Evolutionary conservation across 495 filamentous ascomycete species (phyloP).

Genomic region (Clavariopsis aquatica): DNA sequence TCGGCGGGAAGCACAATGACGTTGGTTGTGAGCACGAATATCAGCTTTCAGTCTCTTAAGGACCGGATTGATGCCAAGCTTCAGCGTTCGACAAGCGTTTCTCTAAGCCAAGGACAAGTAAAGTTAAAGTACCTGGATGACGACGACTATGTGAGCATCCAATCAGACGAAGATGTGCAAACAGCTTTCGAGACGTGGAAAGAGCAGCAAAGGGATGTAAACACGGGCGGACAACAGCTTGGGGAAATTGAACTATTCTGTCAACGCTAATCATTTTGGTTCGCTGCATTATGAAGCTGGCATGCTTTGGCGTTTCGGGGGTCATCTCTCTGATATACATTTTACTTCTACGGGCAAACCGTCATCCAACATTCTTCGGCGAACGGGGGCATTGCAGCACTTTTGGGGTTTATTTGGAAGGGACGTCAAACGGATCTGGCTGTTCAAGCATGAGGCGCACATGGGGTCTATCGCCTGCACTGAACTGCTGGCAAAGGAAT

Average conservation of each 20-base stretch:
- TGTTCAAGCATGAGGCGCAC: background rate
- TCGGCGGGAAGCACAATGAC: conserved; percentile 77
- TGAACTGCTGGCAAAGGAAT: background rate
- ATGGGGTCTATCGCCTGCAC: background rate
- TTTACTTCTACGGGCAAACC: conserved; percentile 24
- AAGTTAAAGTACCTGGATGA: conserved; percentile 89
- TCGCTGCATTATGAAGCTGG: conserved; percentile 11
- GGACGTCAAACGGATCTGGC: conserved; percentile 1
- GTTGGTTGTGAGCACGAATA: conserved; percentile 88
- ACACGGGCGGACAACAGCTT: conserved; percentile 62
- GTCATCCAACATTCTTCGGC: conserved; percentile 29
- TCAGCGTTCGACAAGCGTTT: conserved; percentile 74
- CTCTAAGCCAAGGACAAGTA: conserved; percentile 73
- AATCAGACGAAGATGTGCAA: conserved; percentile 91
- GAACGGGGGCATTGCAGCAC: conserved; percentile 18
- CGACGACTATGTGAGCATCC: conserved; percentile 89
- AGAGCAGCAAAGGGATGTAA: conserved; percentile 65
- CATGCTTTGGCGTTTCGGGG: conserved; percentile 32
- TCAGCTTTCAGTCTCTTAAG: conserved; percentile 85
- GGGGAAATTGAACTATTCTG: conserved; percentile 85
- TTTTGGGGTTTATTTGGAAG: conserved; percentile 3
- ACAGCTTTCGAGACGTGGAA: conserved; percentile 92
- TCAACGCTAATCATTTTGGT: conserved; percentile 44
- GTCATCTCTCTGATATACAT: conserved; percentile 17
- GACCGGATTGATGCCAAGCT: conserved; percentile 98